Percentiles rank a stretch among this genome's conserved stretches.
These are phyloP conservation scores for Globisporangium radiosum DNA, from an alignment of 352 stramenopile genomes.

Conservation along the genomic window DNA sequence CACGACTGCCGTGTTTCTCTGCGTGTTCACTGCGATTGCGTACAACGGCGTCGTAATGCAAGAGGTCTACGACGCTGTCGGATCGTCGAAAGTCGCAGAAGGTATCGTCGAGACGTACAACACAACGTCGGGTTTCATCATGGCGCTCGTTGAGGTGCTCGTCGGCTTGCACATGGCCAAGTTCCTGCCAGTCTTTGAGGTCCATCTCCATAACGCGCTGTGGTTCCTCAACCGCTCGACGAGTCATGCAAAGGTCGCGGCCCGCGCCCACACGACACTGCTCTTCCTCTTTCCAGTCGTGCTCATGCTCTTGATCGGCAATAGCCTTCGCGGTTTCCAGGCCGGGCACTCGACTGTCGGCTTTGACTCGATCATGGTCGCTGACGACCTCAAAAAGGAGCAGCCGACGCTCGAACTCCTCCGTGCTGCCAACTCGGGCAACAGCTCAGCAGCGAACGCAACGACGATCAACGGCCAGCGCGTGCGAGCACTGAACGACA, in stretches of 20 bases:
- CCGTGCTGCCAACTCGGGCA: constrained; percentile 2
- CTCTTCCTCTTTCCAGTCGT: constrained; percentile 36
- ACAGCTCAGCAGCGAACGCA: constrained; percentile 5
- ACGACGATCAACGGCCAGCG: neutral
- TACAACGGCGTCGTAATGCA: constrained; percentile 6
- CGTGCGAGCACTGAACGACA: constrained; percentile 13
- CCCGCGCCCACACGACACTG: constrained; percentile 11
- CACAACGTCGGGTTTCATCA: constrained; percentile 7
- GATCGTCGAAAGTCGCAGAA: constrained; percentile 2
- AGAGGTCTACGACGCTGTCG: constrained; percentile 7
- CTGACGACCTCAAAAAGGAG: constrained; percentile 33
- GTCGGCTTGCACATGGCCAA: constrained; percentile 27
- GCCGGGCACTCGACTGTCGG: constrained; percentile 40
- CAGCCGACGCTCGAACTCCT: constrained; percentile 25
- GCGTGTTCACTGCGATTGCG: constrained; percentile 2
- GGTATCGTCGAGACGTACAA: constrained; percentile 11
- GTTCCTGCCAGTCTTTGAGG: constrained; percentile 29
- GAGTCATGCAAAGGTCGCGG: constrained; percentile 3
- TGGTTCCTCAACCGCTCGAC: constrained; percentile 21
- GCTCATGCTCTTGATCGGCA: constrained; percentile 32
- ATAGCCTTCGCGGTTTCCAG: constrained; percentile 43
- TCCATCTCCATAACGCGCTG: constrained; percentile 45
- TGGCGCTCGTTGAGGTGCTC: constrained; percentile 32
- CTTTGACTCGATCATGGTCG: constrained; percentile 36
- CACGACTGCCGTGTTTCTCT: neutral